Base-by-base conservation (phyloP, 2,329 filamentous ascomycete genomes). In the Acrocalymma vagum region DNA sequence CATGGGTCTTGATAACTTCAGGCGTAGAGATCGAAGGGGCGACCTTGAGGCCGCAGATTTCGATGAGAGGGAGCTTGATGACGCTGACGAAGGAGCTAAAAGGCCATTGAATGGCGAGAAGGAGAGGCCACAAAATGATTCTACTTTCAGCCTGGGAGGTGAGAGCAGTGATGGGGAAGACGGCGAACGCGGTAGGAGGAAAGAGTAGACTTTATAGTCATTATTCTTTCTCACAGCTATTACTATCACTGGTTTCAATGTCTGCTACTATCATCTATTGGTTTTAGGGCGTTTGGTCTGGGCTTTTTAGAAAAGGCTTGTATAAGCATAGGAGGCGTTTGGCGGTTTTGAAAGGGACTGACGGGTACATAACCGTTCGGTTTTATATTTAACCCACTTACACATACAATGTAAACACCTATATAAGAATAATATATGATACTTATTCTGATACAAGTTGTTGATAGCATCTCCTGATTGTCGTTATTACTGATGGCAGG, bases 31-130 rank as follows among this genome's bases (percentile, higher is more conserved):
- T 22, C 57, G 62, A 60, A 38, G 64, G 64, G 32, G 60, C 60
- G 83, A 85, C 61, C 67, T 86, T 14, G 82, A 85, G 62, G 80
- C 81, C 18, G 81, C 78, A 11, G 81, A 83, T 53, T 85, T 83
- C 58, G 81, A 85, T 45, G 82, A 85, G 58, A 70, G 77, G 3
- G 82, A 85, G 59, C 65, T 85, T 14, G 81, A 85, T 56, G 74
- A 81, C 44, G 57, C 83, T 22, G 70, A 75, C 10, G 58, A 61
- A 17, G 57, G 38, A 9, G 38, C 48, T 5, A 60, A 58, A 47
- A 59, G 45, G 37, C 32, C 55, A 3, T 34, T 53, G 8, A 62
- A 66, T 23, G 60, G 60, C 2, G 56, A 67, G 38, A 67, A 65
- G 48, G 38, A 55, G 4, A 58, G 63, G 17, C 57, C 63, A 13